These are phyloP conservation scores for Physcia stellaris DNA, from an alignment of 495 filamentous ascomycete genomes.

Conservation along the genomic window DNA sequence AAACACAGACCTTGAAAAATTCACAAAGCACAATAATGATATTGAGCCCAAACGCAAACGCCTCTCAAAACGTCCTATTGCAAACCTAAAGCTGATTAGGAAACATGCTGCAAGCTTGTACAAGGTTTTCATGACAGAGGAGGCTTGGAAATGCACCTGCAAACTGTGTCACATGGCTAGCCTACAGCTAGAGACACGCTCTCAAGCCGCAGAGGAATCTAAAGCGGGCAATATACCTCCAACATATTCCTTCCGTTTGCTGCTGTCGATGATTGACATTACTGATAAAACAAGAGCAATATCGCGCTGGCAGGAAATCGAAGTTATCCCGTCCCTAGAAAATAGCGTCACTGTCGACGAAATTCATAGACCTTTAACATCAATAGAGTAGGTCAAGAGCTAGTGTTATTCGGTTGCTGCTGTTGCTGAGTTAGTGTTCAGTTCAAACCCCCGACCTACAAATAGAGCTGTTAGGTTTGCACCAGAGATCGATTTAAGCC, in stretches of 20 bases:
- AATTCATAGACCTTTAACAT: too few relatives aligned
- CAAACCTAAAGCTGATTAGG: conserved; percentile 6
- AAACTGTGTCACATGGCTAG: conserved; percentile 11
- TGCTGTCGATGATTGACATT: not conserved
- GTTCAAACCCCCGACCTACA: too few relatives aligned
- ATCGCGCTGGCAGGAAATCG: conserved; percentile 1
- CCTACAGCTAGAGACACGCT: conserved; percentile 12
- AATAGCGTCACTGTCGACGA: too few relatives aligned
- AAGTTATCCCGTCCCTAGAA: too few relatives aligned
- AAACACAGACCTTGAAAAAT: conserved; percentile 12
- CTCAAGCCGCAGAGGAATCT: not conserved
- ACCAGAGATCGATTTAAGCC: conserved; percentile 2
- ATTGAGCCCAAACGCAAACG: conserved; percentile 8
- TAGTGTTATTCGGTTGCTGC: too few relatives aligned
- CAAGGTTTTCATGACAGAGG: conserved; percentile 11
- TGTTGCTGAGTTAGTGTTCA: too few relatives aligned
- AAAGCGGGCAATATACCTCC: not conserved
- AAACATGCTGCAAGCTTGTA: conserved; percentile 11
- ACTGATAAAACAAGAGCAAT: conserved; percentile 3
- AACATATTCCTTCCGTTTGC: not conserved
- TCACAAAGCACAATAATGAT: conserved; percentile 10
- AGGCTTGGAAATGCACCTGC: conserved; percentile 18
- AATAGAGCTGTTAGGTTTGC: not conserved
- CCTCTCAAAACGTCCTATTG: not conserved
- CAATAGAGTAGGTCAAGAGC: too few relatives aligned